These are phyloP conservation scores for Mangifera indica DNA, from an alignment of 345 rosid genomes.

Conservation along the genomic window DNA sequence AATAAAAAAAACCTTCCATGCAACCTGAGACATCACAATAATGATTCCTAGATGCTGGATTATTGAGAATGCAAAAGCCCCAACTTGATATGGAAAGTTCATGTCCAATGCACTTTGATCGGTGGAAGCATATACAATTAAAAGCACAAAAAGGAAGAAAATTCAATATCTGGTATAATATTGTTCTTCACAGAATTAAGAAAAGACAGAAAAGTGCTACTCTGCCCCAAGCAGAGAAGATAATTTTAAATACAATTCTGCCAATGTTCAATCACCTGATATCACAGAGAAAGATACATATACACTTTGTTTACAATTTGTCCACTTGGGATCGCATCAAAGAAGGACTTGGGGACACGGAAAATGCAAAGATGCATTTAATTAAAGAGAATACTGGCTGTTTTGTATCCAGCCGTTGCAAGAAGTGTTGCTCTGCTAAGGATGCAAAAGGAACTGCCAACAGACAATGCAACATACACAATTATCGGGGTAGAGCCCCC, in stretches of 20 bases:
- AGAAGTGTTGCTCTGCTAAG: slow-evolving; percentile 46
- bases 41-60: slow-evolving; percentile 63
- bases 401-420: slow-evolving; percentile 49
- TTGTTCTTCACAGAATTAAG: background rate
- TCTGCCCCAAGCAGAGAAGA: background rate
- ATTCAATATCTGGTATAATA: background rate
- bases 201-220: background rate
- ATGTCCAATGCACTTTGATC: slow-evolving; percentile 69
- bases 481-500: slow-evolving; percentile 35
- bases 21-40: slow-evolving; percentile 58
- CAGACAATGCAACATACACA: slow-evolving; percentile 54
- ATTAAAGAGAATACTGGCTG: slow-evolving; percentile 59
- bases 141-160: slow-evolving; percentile 7
- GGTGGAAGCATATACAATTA: slow-evolving; percentile 55
- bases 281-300: background rate
- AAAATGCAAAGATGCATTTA: slow-evolving; percentile 64
- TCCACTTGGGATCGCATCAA: slow-evolving; percentile 76
- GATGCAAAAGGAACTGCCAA: slow-evolving; percentile 58
- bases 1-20: slow-evolving; percentile 63
- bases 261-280: too few species aligned
- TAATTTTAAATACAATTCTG: background rate
- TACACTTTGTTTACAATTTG: slow-evolving; percentile 50
- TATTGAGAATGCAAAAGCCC: slow-evolving; percentile 40
- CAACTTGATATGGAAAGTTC: slow-evolving; percentile 49
- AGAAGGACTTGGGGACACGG: slow-evolving; percentile 82